Percentiles rank a stretch among this genome's conserved stretches.
These are phyloP conservation scores for Hericium erinaceus DNA, from an alignment of 768 basidiomycete species.

Conservation along the genomic window DNA sequence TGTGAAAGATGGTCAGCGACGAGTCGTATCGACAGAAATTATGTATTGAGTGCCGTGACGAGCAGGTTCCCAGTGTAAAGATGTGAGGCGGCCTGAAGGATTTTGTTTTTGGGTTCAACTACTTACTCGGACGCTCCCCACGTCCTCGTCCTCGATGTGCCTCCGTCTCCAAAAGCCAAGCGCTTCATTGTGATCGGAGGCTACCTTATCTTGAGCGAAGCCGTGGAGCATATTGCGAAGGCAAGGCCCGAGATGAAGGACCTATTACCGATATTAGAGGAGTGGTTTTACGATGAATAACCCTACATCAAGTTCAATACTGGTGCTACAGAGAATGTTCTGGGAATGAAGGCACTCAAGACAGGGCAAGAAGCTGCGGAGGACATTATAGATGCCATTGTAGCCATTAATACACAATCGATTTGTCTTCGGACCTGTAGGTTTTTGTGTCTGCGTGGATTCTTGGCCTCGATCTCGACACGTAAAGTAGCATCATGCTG, in stretches of 20 bases:
- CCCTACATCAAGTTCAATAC: background rate
- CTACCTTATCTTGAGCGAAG: constrained; percentile 19
- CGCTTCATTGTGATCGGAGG: constrained; percentile 16
- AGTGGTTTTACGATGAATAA: background rate
- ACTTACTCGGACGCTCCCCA: constrained; percentile 19
- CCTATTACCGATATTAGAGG: constrained; percentile 7
- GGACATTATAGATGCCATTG: background rate
- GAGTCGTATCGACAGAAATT: too few relatives aligned
- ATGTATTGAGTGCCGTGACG: too few relatives aligned
- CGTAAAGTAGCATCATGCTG: too few relatives aligned
- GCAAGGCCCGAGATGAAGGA: constrained; percentile 17
- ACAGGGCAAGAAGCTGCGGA: background rate
- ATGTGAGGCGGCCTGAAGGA: too few relatives aligned
- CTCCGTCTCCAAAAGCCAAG: constrained; percentile 6
- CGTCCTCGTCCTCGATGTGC: constrained; percentile 15
- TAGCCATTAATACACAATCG: background rate
- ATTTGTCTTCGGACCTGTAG: background rate
- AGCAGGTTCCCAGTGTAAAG: too few relatives aligned
- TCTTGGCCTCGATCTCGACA: too few relatives aligned
- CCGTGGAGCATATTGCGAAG: constrained; percentile 14
- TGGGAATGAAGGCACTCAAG: background rate
- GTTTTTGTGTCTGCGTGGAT: too few relatives aligned
- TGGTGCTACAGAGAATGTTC: background rate
- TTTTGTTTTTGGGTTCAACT: too few relatives aligned
- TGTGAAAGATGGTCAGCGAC: too few relatives aligned